A percentile compares a stretch with the other conserved stretches of the same genome.
phyloP scores from a whole-genome alignment of 202 grass and related monocot genomes.

The Schoenoplectus triqueter region DNA sequence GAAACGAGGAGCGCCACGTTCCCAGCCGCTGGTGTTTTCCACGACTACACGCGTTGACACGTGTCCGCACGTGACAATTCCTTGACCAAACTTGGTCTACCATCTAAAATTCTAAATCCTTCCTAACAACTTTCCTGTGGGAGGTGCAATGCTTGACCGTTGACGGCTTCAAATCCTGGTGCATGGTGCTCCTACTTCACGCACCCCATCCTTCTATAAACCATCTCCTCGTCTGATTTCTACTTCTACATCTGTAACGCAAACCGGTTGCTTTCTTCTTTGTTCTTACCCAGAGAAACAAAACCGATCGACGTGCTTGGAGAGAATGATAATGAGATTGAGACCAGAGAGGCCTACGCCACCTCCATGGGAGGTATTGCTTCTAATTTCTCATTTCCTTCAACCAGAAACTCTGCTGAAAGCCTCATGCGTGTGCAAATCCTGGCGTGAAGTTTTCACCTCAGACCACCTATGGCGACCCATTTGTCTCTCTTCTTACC shows the following conservation, averaged over 20 bases:
- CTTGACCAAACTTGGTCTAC: background rate
- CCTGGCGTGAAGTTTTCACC: constrained; percentile 62
- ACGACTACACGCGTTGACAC: background rate
- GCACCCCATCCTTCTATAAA: no score
- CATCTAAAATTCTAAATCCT: background rate
- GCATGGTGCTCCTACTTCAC: background rate
- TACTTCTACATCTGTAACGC: background rate
- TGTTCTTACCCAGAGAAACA: background rate
- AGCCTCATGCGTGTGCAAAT: constrained; percentile 68
- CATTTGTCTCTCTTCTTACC: constrained; percentile 62
- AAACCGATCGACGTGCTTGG: background rate
- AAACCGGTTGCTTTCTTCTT: background rate
- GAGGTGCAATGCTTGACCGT: background rate
- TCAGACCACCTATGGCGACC: constrained; percentile 62
- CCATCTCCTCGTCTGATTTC: no score
- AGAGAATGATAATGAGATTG: constrained; percentile 2
- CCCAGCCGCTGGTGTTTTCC: background rate
- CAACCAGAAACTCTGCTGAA: constrained; percentile 55
- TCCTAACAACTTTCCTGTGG: background rate
- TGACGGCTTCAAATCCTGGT: background rate
- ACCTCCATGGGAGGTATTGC: constrained; percentile 55
- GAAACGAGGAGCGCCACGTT: background rate
- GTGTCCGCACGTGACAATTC: constrained; percentile 6
- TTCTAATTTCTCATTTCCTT: constrained; percentile 48
- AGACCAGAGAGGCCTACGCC: background rate